phyloP scores from a whole-genome alignment of 2,329 filamentous ascomycete genomes.

The Endoconidiophora polonica region DNA sequence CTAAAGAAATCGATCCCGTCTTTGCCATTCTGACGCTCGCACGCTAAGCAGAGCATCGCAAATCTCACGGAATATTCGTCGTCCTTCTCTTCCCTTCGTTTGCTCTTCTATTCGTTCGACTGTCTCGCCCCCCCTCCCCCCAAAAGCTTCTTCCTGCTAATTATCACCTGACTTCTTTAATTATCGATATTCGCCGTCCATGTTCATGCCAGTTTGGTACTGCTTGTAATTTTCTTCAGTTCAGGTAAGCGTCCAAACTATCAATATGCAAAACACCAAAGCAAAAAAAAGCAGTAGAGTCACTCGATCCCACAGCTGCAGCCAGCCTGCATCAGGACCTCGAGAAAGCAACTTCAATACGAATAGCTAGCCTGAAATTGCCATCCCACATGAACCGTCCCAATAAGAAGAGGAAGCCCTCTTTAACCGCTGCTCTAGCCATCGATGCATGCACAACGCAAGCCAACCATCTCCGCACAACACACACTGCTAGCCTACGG shows the following conservation, averaged over 20 bases:
- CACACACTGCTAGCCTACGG: background rate
- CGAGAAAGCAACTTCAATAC: no score
- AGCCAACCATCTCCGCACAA: no score
- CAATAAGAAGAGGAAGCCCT: no score
- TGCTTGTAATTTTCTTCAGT: background rate
- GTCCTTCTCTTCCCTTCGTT: background rate
- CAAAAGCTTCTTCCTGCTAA: background rate
- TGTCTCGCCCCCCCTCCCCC: background rate
- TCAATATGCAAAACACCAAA: background rate
- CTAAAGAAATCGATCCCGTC: background rate
- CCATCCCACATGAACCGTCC: no score
- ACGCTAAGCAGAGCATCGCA: background rate
- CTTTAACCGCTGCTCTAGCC: no score
- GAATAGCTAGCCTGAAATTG: background rate
- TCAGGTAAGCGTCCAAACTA: background rate
- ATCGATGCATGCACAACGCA: no score
- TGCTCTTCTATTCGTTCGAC: background rate
- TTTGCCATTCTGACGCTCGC: background rate
- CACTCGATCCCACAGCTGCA: no score
- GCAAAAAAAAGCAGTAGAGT: background rate
- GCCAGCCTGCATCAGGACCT: no score
- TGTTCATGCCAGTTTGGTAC: no score
- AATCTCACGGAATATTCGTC: background rate
- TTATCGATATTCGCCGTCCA: background rate
- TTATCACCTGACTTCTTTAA: background rate